These are phyloP conservation scores for Sonneratia caseolaris DNA, from an alignment of 345 rosid species.

Conservation along the genomic window DNA sequence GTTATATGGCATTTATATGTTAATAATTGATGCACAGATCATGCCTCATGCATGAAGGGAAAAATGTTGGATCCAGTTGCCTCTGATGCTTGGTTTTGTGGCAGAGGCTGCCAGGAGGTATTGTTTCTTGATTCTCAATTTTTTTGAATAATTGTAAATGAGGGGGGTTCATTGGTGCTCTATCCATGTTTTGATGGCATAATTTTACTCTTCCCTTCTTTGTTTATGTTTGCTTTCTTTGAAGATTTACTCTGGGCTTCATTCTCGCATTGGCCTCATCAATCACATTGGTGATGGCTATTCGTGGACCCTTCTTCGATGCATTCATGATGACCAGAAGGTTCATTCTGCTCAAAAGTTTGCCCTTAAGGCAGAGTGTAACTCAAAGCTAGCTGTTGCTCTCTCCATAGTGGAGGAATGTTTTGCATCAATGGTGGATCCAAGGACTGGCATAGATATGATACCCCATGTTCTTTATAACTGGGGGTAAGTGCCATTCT, in stretches of 20 bases:
- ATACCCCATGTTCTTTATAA: conserved; percentile 81
- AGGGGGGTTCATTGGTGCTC: neutral
- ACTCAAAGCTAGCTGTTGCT: conserved; percentile 82
- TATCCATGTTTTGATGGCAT: neutral
- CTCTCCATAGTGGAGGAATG: conserved; percentile 92
- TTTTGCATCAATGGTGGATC: conserved; percentile 89
- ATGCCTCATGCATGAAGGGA: conserved; percentile 46
- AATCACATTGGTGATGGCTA: conserved; percentile 48
- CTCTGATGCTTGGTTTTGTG: conserved; percentile 59
- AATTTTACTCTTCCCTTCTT: neutral
- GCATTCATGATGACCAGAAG: conserved; percentile 74
- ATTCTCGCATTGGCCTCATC: conserved; percentile 57
- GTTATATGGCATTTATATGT: neutral
- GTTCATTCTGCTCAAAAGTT: conserved; percentile 60
- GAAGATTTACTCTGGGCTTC: conserved; percentile 62
- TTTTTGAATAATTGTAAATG: neutral
- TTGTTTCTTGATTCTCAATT: neutral
- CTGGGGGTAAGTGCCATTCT: conserved; percentile 48
- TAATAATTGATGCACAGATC: conserved; percentile 37
- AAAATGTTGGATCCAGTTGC: conserved; percentile 23
- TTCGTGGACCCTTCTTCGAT: conserved; percentile 72
- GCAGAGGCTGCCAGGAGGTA: conserved; percentile 71
- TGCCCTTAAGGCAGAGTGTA: conserved; percentile 86
- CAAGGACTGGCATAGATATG: conserved; percentile 91
- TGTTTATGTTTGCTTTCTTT: conserved; percentile 13